A percentile compares a stretch with the other conserved stretches of the same genome.
Evolutionary conservation across 2,329 filamentous ascomycete genomes (phyloP).

Genomic region (Diaporthe velutina): DNA sequence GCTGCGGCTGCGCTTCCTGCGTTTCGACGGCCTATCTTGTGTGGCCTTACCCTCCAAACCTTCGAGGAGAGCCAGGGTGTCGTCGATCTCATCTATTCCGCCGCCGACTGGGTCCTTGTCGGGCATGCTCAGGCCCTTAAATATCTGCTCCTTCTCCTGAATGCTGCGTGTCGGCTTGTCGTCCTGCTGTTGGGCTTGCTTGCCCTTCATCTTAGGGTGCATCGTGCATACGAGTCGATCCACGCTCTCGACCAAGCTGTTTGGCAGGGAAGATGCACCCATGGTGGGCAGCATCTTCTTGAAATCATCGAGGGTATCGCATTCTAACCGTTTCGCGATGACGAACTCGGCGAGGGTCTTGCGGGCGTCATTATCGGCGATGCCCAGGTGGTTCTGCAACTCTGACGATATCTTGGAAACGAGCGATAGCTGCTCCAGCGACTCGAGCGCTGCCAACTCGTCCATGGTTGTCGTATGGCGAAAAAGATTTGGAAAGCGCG

Average conservation of each 20-base stretch:
- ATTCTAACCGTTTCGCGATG: slow-evolving; percentile 88
- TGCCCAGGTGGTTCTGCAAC: slow-evolving; percentile 91
- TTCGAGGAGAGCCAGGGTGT: slow-evolving; percentile 93
- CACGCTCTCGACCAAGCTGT: slow-evolving; percentile 89
- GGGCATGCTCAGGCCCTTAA: slow-evolving; percentile 88
- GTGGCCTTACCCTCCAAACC: slow-evolving; percentile 78
- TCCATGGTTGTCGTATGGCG: slow-evolving; percentile 72
- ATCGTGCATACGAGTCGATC: slow-evolving; percentile 89
- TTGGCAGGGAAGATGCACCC: slow-evolving; percentile 84
- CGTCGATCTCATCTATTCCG: slow-evolving; percentile 80
- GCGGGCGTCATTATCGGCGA: slow-evolving; percentile 71
- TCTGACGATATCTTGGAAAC: slow-evolving; percentile 96
- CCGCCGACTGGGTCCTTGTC: slow-evolving; percentile 71
- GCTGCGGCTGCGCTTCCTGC: slow-evolving; percentile 52
- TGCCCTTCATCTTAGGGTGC: slow-evolving; percentile 88
- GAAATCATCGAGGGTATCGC: slow-evolving; percentile 78
- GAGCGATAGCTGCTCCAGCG: slow-evolving; percentile 92
- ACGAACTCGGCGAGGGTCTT: slow-evolving; percentile 97
- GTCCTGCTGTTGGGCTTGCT: slow-evolving; percentile 52
- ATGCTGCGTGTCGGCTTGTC: slow-evolving; percentile 59
- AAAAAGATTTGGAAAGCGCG: background rate
- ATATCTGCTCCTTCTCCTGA: slow-evolving; percentile 86
- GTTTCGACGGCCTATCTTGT: slow-evolving; percentile 48
- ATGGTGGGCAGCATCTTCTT: slow-evolving; percentile 80
- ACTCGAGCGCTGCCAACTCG: slow-evolving; percentile 87